A percentile compares a stretch with the other conserved stretches of the same genome.
Conservation (phyloP, 129 eudicot species). For the Centella asiatica region DNA sequence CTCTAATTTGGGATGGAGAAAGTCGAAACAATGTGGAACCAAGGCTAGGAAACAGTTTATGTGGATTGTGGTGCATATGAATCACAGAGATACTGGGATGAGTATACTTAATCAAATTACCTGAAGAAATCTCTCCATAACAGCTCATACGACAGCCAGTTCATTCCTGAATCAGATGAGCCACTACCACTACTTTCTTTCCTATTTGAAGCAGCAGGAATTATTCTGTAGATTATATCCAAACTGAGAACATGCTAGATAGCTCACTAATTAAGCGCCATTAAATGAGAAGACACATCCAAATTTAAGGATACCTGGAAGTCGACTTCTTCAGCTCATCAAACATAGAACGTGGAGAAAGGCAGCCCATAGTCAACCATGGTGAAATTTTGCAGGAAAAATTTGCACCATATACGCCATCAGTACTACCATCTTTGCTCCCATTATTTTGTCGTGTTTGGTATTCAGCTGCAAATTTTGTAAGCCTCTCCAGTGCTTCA, state of each 20-base stretch:
- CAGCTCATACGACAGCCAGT: constrained; percentile 86
- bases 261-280: not conserved
- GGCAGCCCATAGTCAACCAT: constrained; percentile 97
- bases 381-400: constrained; percentile 93
- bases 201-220: constrained; percentile 52
- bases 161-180: constrained; percentile 54
- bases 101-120: constrained; percentile 18
- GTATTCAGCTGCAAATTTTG: constrained; percentile 76
- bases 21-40: too few relatives aligned
- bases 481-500: constrained; percentile 78
- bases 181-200: constrained; percentile 59
- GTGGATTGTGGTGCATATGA: too few relatives aligned
- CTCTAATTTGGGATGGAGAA: too few relatives aligned
- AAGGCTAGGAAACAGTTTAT: too few relatives aligned
- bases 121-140: constrained; percentile 99
- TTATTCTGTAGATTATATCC: constrained; percentile 46
- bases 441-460: constrained; percentile 51
- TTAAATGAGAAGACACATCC: not conserved
- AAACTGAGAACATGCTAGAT: not conserved
- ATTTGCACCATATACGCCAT: constrained; percentile 78
- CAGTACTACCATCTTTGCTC: constrained; percentile 46
- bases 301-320: constrained; percentile 47
- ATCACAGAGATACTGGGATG: too few relatives aligned
- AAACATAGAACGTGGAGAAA: constrained; percentile 90
- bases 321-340: constrained; percentile 85